These are phyloP conservation scores for Gossypium arboreum DNA, from an alignment of 345 rosid genomes.

Conservation along the genomic window DNA sequence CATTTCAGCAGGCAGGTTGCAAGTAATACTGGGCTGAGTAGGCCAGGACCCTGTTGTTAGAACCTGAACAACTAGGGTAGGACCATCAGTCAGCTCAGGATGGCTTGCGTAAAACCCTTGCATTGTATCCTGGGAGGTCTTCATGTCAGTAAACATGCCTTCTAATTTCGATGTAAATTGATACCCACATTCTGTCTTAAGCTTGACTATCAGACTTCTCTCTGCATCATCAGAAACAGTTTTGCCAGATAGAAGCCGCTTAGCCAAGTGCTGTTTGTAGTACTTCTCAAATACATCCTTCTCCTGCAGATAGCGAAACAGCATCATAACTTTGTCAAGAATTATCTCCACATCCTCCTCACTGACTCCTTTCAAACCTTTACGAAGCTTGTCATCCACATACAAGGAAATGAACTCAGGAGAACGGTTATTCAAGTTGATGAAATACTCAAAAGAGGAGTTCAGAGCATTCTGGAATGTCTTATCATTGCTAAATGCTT, in stretches of 20 bases:
- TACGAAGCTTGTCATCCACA: constrained; percentile 92
- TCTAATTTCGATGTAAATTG: constrained; percentile 96
- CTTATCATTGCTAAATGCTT: constrained; percentile 78
- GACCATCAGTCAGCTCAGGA: constrained; percentile 80
- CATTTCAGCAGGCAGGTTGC: constrained; percentile 92
- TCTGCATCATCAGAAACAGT: constrained; percentile 95
- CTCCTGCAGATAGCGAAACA: constrained; percentile 97
- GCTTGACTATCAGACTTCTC: constrained; percentile 94
- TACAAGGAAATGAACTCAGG: constrained; percentile 93
- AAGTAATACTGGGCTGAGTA: constrained; percentile 77
- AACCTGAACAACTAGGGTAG: constrained; percentile 86
- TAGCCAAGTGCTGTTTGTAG: constrained; percentile 96
- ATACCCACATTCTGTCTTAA: constrained; percentile 95
- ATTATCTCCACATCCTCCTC: constrained; percentile 91
- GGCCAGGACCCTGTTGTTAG: constrained; percentile 99
- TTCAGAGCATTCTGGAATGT: constrained; percentile 93
- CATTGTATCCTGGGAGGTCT: constrained; percentile 96
- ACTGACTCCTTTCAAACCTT: constrained; percentile 82
- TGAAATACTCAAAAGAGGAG: constrained; percentile 87
- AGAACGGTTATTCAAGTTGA: constrained; percentile 85
- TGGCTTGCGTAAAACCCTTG: constrained; percentile 68
- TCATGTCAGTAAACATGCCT: constrained; percentile 99
- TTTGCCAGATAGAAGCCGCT: constrained; percentile 90
- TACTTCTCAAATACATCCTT: constrained; percentile 97
- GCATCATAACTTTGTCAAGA: constrained; percentile 99